Evolutionary conservation across 768 basidiomycete genomes (phyloP), one percentile per base, ranked within the genome.

Genomic region (Saitozyma sp.): DNA sequence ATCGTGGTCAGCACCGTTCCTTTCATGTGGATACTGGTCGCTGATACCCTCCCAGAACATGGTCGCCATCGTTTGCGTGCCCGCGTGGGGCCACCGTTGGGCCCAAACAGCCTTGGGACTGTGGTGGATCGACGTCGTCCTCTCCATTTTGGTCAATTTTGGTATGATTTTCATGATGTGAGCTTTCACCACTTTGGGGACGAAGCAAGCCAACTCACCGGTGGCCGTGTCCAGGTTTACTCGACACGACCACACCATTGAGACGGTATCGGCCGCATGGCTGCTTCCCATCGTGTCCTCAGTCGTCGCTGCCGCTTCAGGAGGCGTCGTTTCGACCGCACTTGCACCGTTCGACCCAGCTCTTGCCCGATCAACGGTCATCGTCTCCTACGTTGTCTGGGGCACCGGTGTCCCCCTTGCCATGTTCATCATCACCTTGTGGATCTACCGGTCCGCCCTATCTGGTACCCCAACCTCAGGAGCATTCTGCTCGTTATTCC

Each of bases 271-370:
- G 0, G 79, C 86, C 20, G 75, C 82, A 19, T 91, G 89, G 89
- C 81, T 91, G 8, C 85, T 91, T 39, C 90, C 90, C 0, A 84
- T 89, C 10, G 87, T 91, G 3, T 85, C 89, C 0, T 82, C 88
- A 14, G 84, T 88, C 50, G 90, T 91, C 71, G 85, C 84, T 1
- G 83, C 88, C 0, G 87, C 90, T 0, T 82, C 86, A 0, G 89
- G 89, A 1, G 87, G 84, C 0, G 76, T 87, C 48, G 75, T 91
- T 20, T 85, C 86, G 0, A 69, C 77, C 2, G 81, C 85, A 4
- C 74, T 91, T 5, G 65, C 81, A 9, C 61, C 78, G 9, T 81
- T 83, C 70, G 84, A 85, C 40, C 73, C 80, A 1, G 65, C 75
- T 0, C 78, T 83, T 64, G 87, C 88, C 1, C 80, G 87, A 48